Evolutionary conservation across 169 alveolate genomes (phyloP).

Genomic region (Eimeria zaria): DNA sequence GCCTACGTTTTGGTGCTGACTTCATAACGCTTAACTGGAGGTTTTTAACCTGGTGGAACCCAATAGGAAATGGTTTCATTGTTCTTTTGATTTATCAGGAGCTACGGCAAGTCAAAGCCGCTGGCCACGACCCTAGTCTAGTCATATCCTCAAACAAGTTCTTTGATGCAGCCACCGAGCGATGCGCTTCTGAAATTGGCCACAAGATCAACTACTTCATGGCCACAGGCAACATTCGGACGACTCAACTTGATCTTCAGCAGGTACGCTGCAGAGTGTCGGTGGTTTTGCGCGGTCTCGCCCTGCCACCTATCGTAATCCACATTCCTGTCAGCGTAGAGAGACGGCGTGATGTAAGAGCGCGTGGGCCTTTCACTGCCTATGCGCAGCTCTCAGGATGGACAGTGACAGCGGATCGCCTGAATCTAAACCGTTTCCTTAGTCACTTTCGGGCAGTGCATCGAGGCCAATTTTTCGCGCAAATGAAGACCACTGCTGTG

Average conservation of each 20-base stretch:
- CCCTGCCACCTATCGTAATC: neutral
- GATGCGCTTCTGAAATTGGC: slow-evolving; percentile 71
- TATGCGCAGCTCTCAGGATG: slow-evolving; percentile 98
- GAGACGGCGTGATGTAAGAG: neutral
- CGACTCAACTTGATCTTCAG: slow-evolving; percentile 89
- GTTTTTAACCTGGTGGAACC: neutral
- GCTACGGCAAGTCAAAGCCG: slow-evolving; percentile 38
- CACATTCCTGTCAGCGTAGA: neutral
- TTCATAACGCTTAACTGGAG: neutral
- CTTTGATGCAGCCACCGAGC: slow-evolving; percentile 53
- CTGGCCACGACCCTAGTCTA: slow-evolving; percentile 57
- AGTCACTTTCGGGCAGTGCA: slow-evolving; percentile 99
- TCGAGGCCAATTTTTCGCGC: slow-evolving; percentile 99
- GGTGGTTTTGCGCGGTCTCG: neutral
- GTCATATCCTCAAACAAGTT: slow-evolving; percentile 50
- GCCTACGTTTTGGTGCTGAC: neutral
- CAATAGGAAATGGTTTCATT: neutral
- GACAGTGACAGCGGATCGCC: slow-evolving; percentile 99
- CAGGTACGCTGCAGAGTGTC: slow-evolving; percentile 70
- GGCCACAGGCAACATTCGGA: slow-evolving; percentile 98
- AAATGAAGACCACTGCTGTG: slow-evolving; percentile 98
- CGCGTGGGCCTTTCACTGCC: neutral
- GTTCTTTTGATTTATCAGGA: neutral
- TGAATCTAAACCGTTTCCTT: slow-evolving; percentile 98
- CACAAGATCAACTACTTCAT: slow-evolving; percentile 91